Evolutionary conservation across 164 flowering plant species (phyloP).

Genomic region (Macadamia integrifolia): DNA sequence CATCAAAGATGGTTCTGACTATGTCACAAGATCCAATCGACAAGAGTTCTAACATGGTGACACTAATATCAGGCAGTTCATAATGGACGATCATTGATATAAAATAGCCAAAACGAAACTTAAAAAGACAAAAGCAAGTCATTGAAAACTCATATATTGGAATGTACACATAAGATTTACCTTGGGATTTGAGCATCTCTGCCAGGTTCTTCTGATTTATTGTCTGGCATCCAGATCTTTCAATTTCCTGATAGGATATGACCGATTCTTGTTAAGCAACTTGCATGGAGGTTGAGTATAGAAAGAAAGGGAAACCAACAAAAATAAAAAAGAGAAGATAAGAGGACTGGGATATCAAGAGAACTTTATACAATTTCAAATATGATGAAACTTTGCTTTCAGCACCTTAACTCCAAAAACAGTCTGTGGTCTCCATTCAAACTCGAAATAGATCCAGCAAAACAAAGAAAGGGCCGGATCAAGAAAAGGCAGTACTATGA

Average conservation of each 20-base stretch:
- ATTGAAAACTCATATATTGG: neutral
- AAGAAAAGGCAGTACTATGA: no score
- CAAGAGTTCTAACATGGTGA: no score
- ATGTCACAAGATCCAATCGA: no score
- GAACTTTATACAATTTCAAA: neutral
- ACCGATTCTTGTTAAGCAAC: conserved; percentile 12
- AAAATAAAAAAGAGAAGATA: neutral
- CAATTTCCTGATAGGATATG: conserved; percentile 55
- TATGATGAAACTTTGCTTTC: no score
- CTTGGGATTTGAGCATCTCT: conserved; percentile 65
- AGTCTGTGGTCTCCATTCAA: no score
- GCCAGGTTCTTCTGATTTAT: conserved; percentile 45
- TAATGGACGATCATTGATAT: no score
- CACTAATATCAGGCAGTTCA: no score
- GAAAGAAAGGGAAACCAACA: neutral
- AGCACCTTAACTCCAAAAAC: no score
- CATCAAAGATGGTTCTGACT: no score
- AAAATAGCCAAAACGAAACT: neutral
- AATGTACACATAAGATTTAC: conserved; percentile 25
- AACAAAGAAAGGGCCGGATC: no score
- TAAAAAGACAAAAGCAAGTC: neutral
- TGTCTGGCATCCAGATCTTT: conserved; percentile 49
- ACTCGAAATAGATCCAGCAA: no score
- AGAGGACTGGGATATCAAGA: no score
- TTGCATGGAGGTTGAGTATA: neutral